A percentile compares a stretch with the other conserved stretches of the same genome.
Evolutionary conservation across 78 protist species (phyloP).

Genomic region (Creolimax fragrantissima): DNA sequence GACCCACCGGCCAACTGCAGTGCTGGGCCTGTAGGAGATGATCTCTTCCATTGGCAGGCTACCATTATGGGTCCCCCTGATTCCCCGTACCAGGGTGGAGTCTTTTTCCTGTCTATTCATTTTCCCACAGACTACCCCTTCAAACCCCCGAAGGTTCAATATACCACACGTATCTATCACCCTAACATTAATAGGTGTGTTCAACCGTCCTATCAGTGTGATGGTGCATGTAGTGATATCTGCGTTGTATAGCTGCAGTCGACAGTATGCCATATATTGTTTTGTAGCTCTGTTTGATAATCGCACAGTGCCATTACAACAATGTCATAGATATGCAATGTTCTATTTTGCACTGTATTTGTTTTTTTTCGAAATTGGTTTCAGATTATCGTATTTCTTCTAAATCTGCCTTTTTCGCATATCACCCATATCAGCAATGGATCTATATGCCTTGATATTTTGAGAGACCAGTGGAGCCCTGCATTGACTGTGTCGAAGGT

Average conservation of each 20-base stretch:
- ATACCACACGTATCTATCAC: constrained; percentile 65
- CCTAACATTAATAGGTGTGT: constrained; percentile 49
- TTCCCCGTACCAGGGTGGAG: constrained; percentile 84
- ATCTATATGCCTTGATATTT: constrained; percentile 40
- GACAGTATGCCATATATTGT: too few relatives aligned
- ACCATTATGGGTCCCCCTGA: constrained; percentile 81
- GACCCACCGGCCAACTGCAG: constrained; percentile 92
- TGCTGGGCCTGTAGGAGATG: constrained; percentile 85
- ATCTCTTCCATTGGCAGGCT: constrained; percentile 89
- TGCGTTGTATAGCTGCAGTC: too few relatives aligned
- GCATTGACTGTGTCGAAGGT: constrained; percentile 66
- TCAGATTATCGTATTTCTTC: too few relatives aligned
- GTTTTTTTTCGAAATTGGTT: too few relatives aligned
- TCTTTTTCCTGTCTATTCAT: constrained; percentile 50
- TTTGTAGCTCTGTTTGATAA: too few relatives aligned
- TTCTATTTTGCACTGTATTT: too few relatives aligned
- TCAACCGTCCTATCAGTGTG: too few relatives aligned
- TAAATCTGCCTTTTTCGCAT: too few relatives aligned
- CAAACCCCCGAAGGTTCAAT: constrained; percentile 65
- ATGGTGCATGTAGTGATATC: too few relatives aligned
- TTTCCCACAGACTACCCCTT: constrained; percentile 78
- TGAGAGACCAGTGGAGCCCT: constrained; percentile 64
- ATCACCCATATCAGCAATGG: too few relatives aligned
- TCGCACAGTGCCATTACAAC: too few relatives aligned
- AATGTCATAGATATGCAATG: too few relatives aligned